Base-by-base conservation (phyloP, 1,284 basidiomycete genomes). In the Lignosus rhinocerotis region DNA sequence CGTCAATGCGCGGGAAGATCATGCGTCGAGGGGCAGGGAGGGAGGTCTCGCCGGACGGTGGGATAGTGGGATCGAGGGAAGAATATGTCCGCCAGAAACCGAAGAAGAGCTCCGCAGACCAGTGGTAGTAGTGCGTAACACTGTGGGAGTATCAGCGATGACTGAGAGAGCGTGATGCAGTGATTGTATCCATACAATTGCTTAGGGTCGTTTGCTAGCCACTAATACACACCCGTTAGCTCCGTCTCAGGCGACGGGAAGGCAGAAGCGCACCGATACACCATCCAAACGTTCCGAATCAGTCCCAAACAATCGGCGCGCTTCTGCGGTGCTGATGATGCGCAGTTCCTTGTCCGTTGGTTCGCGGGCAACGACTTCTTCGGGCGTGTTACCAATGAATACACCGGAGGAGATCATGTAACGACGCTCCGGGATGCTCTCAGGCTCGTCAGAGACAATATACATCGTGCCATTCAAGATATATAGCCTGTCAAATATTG, bases 1-100 rank as follows among this genome's bases (percentile, higher is more conserved):
- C 83, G 56, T 88, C 84, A 17, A 90, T 74, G 63, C 88, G 87
- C 42, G 85, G 80, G 73, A 94, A 93, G 64, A 93, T 75, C 64
- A 94, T 75, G 8, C 89, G 87, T 1, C 87, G 81, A 0, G 89
- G 84, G 0, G 88, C 78, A 0, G 90, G 89, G 19, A 96, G 85
- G 0, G 79, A 75, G 2, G 88, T 88, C 48, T 81, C 80, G 19
- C 92, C 92, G 39, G 80, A 75, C 0, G 81, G 65, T 10, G 85
- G 73, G 61, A 94, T 92, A 25, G 75, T 76, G 0, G 83, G 81
- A 71, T 94, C 92, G 16, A 94, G 79, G 1, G 90, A 87, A 34
- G 92, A 84, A 69, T 94, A 95, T 0, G 92, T 87, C 21, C 92
- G 82, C 93, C 93, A 95, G 64, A 94, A 83, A 45, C 93, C 93